A percentile compares a stretch with the other conserved stretches of the same genome.
phyloP scores from a whole-genome alignment of 495 filamentous ascomycete species.

The Lasiosphaeriaceae sp. region DNA sequence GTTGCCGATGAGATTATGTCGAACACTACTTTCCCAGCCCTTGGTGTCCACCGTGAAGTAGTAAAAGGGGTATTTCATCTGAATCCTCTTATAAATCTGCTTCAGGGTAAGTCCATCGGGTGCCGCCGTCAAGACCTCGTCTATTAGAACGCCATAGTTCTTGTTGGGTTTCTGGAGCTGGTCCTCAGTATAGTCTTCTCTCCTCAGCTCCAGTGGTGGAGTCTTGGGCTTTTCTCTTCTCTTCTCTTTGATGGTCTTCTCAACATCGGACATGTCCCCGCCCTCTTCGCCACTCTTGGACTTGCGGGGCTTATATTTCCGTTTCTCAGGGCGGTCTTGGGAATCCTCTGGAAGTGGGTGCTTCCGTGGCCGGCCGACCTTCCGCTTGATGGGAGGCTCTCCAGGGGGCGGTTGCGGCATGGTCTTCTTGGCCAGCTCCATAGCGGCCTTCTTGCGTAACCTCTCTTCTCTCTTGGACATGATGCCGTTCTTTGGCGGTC shows the following conservation, averaged over 20 bases:
- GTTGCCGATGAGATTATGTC: conserved; percentile 90
- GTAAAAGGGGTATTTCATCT: conserved; percentile 85
- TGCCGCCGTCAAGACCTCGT: conserved; percentile 79
- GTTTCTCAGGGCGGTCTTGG: conserved; percentile 60
- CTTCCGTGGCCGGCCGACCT: conserved; percentile 57
- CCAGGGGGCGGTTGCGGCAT: conserved; percentile 38
- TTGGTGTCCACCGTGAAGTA: conserved; percentile 74
- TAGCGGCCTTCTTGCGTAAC: conserved; percentile 59
- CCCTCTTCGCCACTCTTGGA: conserved; percentile 51
- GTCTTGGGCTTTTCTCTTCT: conserved; percentile 60
- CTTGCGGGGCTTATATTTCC: conserved; percentile 77
- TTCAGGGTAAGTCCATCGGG: conserved; percentile 75
- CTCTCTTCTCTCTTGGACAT: conserved; percentile 83
- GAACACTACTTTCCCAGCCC: conserved; percentile 96
- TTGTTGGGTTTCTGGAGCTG: conserved; percentile 78
- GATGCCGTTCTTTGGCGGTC: conserved; percentile 87
- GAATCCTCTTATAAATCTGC: conserved; percentile 88
- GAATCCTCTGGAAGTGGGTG: conserved; percentile 53
- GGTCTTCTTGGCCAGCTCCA: conserved; percentile 45
- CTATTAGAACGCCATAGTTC: conserved; percentile 87
- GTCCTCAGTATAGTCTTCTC: conserved; percentile 76
- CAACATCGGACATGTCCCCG: conserved; percentile 39
- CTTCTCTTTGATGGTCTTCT: conserved; percentile 51
- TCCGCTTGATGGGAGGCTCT: conserved; percentile 52
- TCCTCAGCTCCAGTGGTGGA: conserved; percentile 56